Evolutionary conservation across 2,329 filamentous ascomycete species (phyloP).

Genomic region (Calonectria henricotiae): DNA sequence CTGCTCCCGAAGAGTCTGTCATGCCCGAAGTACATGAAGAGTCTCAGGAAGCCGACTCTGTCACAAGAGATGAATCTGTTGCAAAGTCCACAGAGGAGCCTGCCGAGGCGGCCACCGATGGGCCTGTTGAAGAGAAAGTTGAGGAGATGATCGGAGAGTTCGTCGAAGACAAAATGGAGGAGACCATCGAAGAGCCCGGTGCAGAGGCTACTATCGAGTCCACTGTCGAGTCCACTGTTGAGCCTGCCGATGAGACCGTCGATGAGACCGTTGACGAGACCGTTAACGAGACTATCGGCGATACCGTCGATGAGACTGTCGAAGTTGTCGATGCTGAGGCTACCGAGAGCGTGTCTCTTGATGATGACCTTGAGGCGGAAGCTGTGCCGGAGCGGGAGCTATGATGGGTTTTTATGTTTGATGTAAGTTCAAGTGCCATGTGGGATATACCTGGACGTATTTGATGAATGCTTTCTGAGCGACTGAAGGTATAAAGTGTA

Average conservation of each 20-base stretch:
- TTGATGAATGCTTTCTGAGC: conserved; percentile 46
- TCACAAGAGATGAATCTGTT: neutral
- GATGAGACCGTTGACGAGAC: neutral
- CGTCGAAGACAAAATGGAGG: neutral
- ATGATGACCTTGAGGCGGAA: conserved; percentile 28
- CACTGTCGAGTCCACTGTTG: neutral
- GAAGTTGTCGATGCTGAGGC: neutral
- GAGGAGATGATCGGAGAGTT: neutral
- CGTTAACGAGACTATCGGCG: neutral
- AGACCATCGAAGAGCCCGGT: neutral
- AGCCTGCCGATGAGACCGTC: neutral
- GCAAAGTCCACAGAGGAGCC: neutral
- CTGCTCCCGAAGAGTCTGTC: neutral
- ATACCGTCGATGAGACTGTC: neutral
- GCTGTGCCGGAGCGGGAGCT: conserved; percentile 37
- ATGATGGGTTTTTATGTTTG: conserved; percentile 46
- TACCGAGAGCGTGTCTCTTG: conserved; percentile 22
- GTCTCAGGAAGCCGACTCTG: conserved; percentile 11
- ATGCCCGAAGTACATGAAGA: neutral
- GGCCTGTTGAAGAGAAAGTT: neutral
- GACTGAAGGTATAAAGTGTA: conserved; percentile 45
- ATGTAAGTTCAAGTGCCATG: conserved; percentile 52
- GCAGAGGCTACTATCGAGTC: neutral
- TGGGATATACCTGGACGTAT: conserved; percentile 52
- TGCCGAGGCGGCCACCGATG: neutral